Evolutionary conservation across 306 rosid species (phyloP).

Genomic region (Gillenia trifoliata): DNA sequence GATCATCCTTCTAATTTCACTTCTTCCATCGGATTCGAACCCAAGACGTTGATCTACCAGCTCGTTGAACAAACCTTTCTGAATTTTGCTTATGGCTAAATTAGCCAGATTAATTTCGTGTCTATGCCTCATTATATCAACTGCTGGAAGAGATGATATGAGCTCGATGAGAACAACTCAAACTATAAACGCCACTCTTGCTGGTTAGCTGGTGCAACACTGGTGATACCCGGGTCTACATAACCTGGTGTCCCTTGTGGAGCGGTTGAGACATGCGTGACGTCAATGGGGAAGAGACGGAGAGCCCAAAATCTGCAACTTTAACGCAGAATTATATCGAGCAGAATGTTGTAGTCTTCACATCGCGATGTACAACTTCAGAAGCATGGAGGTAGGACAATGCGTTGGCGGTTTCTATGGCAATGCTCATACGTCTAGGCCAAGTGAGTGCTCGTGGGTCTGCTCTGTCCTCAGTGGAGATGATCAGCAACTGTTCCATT

Average conservation of each 20-base stretch:
- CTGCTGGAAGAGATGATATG: slow-evolving; percentile 61
- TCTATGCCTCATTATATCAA: slow-evolving; percentile 46
- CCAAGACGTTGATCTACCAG: slow-evolving; percentile 54
- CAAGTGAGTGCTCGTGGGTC: slow-evolving; percentile 38
- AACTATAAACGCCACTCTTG: slow-evolving; percentile 78
- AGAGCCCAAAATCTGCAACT: slow-evolving; percentile 82
- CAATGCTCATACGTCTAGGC: slow-evolving; percentile 59
- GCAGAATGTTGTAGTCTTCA: slow-evolving; percentile 72
- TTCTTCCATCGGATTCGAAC: slow-evolving; percentile 41
- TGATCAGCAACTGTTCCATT: slow-evolving; percentile 77
- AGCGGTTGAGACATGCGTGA: slow-evolving; percentile 64
- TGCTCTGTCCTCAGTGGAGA: slow-evolving; percentile 53
- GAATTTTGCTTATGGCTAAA: slow-evolving; percentile 44
- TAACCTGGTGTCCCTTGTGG: slow-evolving; percentile 85
- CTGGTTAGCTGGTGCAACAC: slow-evolving; percentile 54
- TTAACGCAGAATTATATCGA: slow-evolving; percentile 52
- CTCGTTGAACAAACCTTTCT: slow-evolving; percentile 33
- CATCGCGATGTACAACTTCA: slow-evolving; percentile 63
- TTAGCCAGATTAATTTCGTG: slow-evolving; percentile 61
- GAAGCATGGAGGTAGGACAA: slow-evolving; percentile 76
- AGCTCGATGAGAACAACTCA: slow-evolving; percentile 72
- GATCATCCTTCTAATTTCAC: slow-evolving; percentile 38
- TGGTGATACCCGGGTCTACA: slow-evolving; percentile 72
- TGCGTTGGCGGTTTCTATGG: slow-evolving; percentile 62
- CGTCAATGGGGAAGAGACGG: slow-evolving; percentile 53